Conservation (phyloP, 2,329 filamentous ascomycete species). For the Thelonectria blattea region DNA sequence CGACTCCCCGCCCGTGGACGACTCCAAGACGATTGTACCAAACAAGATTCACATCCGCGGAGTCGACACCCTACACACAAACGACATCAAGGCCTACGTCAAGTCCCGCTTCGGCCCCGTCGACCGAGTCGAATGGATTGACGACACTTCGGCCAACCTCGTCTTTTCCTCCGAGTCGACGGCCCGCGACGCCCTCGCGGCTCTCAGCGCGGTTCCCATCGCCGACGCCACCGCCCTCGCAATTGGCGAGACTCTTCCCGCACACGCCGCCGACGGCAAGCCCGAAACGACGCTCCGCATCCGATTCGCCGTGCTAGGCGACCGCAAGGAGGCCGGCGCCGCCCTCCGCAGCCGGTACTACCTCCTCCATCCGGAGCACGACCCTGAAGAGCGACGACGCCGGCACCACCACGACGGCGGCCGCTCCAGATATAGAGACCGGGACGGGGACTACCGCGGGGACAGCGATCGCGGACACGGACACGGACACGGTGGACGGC, state of each 20-base stretch:
- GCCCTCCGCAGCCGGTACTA: constrained; percentile 88
- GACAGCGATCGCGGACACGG: constrained; percentile 42
- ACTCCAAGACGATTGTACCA: constrained; percentile 40
- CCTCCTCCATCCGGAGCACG: constrained; percentile 86
- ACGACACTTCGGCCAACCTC: constrained; percentile 89
- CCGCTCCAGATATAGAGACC: constrained; percentile 68
- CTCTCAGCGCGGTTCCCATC: constrained; percentile 59
- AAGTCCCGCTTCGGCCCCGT: constrained; percentile 67
- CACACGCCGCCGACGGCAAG: constrained; percentile 71
- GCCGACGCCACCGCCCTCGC: constrained; percentile 62
- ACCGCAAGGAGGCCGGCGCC: constrained; percentile 82
- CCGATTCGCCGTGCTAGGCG: constrained; percentile 74
- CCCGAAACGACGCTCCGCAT: constrained; percentile 74
- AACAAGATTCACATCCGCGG: constrained; percentile 84
- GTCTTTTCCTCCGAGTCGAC: constrained; percentile 67
- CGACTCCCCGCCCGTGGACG: constrained; percentile 39
- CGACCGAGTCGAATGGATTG: constrained; percentile 86
- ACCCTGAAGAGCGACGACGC: constrained; percentile 75
- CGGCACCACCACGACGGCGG: constrained; percentile 61
- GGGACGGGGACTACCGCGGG: constrained; percentile 48
- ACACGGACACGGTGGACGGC: constrained; percentile 47
- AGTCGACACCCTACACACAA: constrained; percentile 80
- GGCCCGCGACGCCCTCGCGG: constrained; percentile 61
- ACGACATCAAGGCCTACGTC: constrained; percentile 79
- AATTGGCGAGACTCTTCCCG: constrained; percentile 68